These are phyloP conservation scores for Brettanomyces sp. DNA, from an alignment of 805 yeast species.

Conservation along the genomic window DNA sequence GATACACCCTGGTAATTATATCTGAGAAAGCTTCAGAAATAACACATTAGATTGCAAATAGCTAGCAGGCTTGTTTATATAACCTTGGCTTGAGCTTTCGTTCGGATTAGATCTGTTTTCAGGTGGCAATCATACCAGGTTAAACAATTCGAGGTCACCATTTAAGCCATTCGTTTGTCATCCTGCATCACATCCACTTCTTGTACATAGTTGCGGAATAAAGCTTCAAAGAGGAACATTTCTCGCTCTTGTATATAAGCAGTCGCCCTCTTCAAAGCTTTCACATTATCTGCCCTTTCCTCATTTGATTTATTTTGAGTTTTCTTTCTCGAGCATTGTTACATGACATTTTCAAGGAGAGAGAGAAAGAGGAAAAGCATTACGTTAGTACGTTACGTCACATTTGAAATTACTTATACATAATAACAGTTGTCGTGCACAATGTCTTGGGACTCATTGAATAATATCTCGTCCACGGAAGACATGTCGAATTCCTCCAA, in stretches of 20 bases:
- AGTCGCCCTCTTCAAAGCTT: too few relatives aligned
- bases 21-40: too few relatives aligned
- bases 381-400: background rate
- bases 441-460: slow-evolving; percentile 4
- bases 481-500: slow-evolving; percentile 6
- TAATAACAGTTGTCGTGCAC: background rate
- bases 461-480: slow-evolving; percentile 16
- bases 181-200: background rate
- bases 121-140: background rate
- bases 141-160: background rate
- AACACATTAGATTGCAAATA: too few relatives aligned
- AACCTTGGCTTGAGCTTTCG: too few relatives aligned
- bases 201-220: background rate
- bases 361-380: background rate
- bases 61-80: too few relatives aligned
- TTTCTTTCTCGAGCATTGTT: background rate
- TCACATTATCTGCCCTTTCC: too few relatives aligned
- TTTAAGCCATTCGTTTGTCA: background rate
- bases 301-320: too few relatives aligned
- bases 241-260: too few relatives aligned
- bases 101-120: too few relatives aligned
- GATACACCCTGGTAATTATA: too few relatives aligned
- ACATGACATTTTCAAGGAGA: background rate
- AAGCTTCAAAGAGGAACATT: background rate
- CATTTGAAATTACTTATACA: background rate